Base-by-base conservation (phyloP, 805 yeast species). In the Starmerella asiatica region DNA sequence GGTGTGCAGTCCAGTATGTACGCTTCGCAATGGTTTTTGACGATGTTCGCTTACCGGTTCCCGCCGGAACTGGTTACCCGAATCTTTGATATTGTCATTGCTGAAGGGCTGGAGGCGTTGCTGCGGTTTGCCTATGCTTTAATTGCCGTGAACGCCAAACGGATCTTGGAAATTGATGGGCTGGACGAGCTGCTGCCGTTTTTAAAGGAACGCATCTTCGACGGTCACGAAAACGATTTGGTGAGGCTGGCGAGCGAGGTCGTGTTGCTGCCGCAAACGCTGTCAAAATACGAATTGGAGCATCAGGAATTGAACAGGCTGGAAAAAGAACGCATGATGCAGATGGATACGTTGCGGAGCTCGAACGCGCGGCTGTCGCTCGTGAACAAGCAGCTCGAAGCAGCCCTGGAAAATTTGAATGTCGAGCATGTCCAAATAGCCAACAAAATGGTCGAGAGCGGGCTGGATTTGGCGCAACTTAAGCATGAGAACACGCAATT, bases 21-120 rank as follows among this genome's bases (percentile, higher is more conserved):
- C 64, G 97, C 96, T 0, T 77, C 94, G 2, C 97, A 91, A 60
- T 91, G 98, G 98, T 88, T 91, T 55, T 68, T 91, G 51, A 91
- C 97, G 0, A 70, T 91, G 48, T 91, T 91, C 61, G 93, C 94
- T 5, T 91, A 91, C 64, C 84, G 84, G 56, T 88, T 91, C 58
- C 97, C 98, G 14, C 64, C 86, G 37, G 81, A 76, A 41, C 78
- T 88, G 56, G 96, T 91, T 19, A 62, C 84, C 47, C 68, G 96
- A 45, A 82, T 91, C 30, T 83, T 73, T 58, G 98, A 91, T 61
- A 71, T 83, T 44, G 75, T 91, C 6, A 75, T 91, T 38, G 78
- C 93, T 6, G 95, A 91, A 62, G 98, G 98, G 29, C 64, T 79
- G 32, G 97, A 86, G 61, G 75, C 93, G 3, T 65, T 88, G 34